Percentiles rank a stretch among this genome's conserved stretches.
phyloP scores from a whole-genome alignment of 805 yeast species.

The Torulaspora microellipsoides region DNA sequence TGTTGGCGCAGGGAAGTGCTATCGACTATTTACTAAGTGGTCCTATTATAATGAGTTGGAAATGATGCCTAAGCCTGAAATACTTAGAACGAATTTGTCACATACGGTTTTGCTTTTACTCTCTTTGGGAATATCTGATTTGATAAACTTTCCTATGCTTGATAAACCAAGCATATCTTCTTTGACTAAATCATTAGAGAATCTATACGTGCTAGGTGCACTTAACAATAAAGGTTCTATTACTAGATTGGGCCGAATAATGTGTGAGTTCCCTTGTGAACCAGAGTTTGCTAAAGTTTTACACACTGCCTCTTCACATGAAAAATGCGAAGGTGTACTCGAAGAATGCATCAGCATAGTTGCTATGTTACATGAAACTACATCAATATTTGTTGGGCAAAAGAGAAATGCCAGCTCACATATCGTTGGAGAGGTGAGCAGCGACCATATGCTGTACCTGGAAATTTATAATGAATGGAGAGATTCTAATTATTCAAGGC shows the following conservation, averaged over 20 bases:
- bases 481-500: slow-evolving; percentile 56
- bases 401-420: slow-evolving; percentile 18
- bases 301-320: slow-evolving; percentile 48
- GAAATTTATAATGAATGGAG: slow-evolving; percentile 77
- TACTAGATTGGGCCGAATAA: slow-evolving; percentile 71
- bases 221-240: slow-evolving; percentile 72
- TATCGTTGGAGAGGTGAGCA: slow-evolving; percentile 46
- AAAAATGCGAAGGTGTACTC: slow-evolving; percentile 49
- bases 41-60: slow-evolving; percentile 71
- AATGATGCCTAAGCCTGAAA: slow-evolving; percentile 83
- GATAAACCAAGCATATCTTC: slow-evolving; percentile 80
- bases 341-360: slow-evolving; percentile 68
- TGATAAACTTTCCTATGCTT: slow-evolving; percentile 81
- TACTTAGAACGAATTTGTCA: slow-evolving; percentile 76
- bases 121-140: slow-evolving; percentile 79
- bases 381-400: slow-evolving; percentile 38
- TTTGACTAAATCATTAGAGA: slow-evolving; percentile 68
- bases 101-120: slow-evolving; percentile 70
- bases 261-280: slow-evolving; percentile 91
- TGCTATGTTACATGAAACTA: slow-evolving; percentile 78
- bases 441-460: slow-evolving; percentile 77
- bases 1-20: slow-evolving; percentile 95
- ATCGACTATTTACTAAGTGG: slow-evolving; percentile 73
- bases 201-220: slow-evolving; percentile 84
- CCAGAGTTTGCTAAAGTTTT: slow-evolving; percentile 83